Conservation (phyloP, 306 rosid species). For the Fragaria vesca region DNA sequence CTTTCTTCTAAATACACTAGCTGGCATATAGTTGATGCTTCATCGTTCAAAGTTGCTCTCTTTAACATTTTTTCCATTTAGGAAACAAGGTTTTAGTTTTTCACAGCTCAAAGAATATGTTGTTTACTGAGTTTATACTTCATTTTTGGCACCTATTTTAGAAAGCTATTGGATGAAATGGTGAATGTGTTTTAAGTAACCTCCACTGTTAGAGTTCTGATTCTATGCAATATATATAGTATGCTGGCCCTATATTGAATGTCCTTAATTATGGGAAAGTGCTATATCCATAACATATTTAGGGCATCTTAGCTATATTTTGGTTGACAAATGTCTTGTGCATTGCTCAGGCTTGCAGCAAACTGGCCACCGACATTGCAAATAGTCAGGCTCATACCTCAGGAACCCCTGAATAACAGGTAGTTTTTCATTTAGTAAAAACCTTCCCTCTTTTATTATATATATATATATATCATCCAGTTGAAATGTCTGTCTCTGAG, state of each 20-base stretch:
- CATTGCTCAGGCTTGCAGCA: slow-evolving; percentile 83
- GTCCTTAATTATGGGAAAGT: not conserved
- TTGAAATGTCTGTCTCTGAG: slow-evolving; percentile 6
- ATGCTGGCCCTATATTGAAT: not conserved
- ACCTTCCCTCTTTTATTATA: slow-evolving; percentile 8
- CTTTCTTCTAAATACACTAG: not conserved
- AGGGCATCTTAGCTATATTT: slow-evolving; percentile 1
- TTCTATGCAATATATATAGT: not conserved
- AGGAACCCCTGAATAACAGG: slow-evolving; percentile 94
- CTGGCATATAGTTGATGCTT: not conserved
- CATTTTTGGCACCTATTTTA: not conserved
- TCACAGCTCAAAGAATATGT: not conserved
- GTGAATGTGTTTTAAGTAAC: not conserved
- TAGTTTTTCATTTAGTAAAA: slow-evolving; percentile 31
- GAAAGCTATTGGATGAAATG: not conserved
- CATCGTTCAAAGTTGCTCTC: not conserved
- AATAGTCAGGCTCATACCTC: slow-evolving; percentile 90
- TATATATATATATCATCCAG: not conserved
- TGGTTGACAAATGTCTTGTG: slow-evolving; percentile 23
- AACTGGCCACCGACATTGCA: slow-evolving; percentile 93
- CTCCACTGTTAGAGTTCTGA: not conserved
- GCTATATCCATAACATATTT: not conserved
- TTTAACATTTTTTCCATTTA: not conserved
- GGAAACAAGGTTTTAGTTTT: not conserved
- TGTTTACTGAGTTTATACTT: not conserved